phyloP scores from a whole-genome alignment of 495 filamentous ascomycete genomes.

The Lindgomyces ingoldianus region DNA sequence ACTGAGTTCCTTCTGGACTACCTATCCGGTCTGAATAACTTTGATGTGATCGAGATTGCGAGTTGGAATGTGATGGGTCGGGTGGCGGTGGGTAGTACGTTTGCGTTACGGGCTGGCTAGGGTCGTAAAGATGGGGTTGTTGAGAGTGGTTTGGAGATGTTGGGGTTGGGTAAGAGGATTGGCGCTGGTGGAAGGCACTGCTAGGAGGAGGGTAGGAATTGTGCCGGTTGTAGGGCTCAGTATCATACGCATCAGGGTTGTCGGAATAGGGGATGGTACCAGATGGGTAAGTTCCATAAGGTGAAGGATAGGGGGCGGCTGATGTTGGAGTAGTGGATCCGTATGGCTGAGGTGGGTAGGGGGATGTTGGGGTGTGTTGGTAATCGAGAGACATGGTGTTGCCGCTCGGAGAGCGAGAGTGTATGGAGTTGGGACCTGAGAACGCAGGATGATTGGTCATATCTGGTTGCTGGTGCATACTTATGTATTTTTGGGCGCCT shows the following conservation, averaged over 20 bases:
- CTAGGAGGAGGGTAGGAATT: constrained; percentile 6
- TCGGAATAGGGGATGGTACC: constrained; percentile 13
- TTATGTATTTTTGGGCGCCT: constrained; percentile 15
- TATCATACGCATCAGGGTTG: constrained; percentile 7
- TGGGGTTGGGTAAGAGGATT: constrained; percentile 26
- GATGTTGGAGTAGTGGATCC: constrained; percentile 10
- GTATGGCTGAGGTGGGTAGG: constrained; percentile 11
- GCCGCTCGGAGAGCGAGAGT: constrained; percentile 19
- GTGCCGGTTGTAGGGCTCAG: not conserved
- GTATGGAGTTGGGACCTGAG: constrained; percentile 1
- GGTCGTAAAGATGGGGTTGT: not conserved
- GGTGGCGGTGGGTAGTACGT: constrained; percentile 31
- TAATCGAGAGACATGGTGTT: not conserved
- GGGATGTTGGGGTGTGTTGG: constrained; percentile 7
- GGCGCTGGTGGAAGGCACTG: constrained; percentile 6
- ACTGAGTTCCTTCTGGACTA: constrained; percentile 26
- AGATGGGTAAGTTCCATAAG: constrained; percentile 9
- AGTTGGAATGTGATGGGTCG: constrained; percentile 11
- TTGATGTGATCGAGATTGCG: constrained; percentile 15
- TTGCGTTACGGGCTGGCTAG: constrained; percentile 17
- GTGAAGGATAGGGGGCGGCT: constrained; percentile 6
- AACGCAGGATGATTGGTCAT: constrained; percentile 11
- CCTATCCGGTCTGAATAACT: constrained; percentile 3
- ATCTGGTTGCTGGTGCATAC: constrained; percentile 21
- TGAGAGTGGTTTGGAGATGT: constrained; percentile 13